These are phyloP conservation scores for Podaxis pistillaris DNA, from an alignment of 768 basidiomycete species.

Conservation along the genomic window DNA sequence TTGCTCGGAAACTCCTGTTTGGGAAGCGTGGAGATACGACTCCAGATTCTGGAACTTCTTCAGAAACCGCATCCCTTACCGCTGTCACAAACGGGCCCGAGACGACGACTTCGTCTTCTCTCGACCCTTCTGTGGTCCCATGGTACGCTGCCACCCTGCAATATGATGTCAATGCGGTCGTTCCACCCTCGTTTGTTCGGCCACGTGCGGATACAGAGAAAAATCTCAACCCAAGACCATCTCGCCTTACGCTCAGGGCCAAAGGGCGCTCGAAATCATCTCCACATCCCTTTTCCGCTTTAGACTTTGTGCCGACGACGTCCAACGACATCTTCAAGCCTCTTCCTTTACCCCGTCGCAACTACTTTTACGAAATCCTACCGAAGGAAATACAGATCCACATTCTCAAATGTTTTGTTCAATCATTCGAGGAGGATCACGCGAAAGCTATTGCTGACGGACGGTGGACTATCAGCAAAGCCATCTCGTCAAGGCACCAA, in stretches of 20 bases:
- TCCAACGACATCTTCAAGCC: slow-evolving; percentile 51
- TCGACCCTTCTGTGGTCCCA: slow-evolving; percentile 4
- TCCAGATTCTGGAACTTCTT: not conserved
- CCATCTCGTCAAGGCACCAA: slow-evolving; percentile 56
- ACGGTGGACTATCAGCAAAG: slow-evolving; percentile 61
- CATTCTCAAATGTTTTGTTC: slow-evolving; percentile 54
- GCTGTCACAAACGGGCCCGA: not conserved
- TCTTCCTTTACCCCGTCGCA: slow-evolving; percentile 44
- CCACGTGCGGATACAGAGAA: not conserved
- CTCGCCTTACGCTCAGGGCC: slow-evolving; percentile 31
- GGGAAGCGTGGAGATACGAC: slow-evolving; percentile 33
- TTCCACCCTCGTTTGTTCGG: slow-evolving; percentile 1
- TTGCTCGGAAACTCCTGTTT: slow-evolving; percentile 56
- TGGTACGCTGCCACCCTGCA: slow-evolving; percentile 12
- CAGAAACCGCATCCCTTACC: not conserved
- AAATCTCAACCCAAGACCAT: slow-evolving; percentile 19
- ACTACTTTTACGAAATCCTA: slow-evolving; percentile 67
- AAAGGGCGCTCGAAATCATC: slow-evolving; percentile 66
- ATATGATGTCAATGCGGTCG: slow-evolving; percentile 2
- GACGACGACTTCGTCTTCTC: not conserved
- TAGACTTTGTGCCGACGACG: slow-evolving; percentile 57
- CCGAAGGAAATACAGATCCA: slow-evolving; percentile 70
- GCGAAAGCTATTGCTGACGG: slow-evolving; percentile 38
- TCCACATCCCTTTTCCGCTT: slow-evolving; percentile 57
- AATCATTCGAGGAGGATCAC: slow-evolving; percentile 60